Percentiles rank a stretch among this genome's conserved stretches.
phyloP scores from a whole-genome alignment of 495 filamentous ascomycete species.

The Massariosphaeria phaeospora region DNA sequence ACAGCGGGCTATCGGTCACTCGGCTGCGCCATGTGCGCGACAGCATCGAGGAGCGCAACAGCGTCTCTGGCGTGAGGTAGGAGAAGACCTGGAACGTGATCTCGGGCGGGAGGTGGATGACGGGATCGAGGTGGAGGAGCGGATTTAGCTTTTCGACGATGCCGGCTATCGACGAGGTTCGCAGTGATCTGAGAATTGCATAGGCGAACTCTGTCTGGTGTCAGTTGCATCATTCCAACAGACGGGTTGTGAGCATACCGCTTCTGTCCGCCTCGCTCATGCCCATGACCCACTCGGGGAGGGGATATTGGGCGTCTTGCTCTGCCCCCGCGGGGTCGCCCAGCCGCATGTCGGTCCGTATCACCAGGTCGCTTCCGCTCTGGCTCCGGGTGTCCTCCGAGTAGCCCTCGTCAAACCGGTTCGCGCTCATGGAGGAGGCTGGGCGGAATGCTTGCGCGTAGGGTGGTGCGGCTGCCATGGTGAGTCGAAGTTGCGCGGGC shows the following conservation, averaged over 20 bases:
- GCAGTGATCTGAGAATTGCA: slow-evolving; percentile 64
- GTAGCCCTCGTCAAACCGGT: slow-evolving; percentile 57
- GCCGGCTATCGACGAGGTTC: slow-evolving; percentile 67
- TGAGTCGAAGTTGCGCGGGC: not conserved
- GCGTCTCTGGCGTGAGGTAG: slow-evolving; percentile 69
- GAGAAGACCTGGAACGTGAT: slow-evolving; percentile 83
- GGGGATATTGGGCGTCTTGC: slow-evolving; percentile 24
- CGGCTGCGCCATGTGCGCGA: slow-evolving; percentile 78
- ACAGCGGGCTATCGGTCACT: slow-evolving; percentile 78
- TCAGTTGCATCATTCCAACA: not conserved
- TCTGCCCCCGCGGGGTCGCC: slow-evolving; percentile 29
- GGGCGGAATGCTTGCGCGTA: slow-evolving; percentile 31
- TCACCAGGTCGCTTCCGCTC: slow-evolving; percentile 44
- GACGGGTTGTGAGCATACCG: slow-evolving; percentile 41
- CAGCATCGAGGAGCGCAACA: slow-evolving; percentile 70
- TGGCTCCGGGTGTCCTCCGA: slow-evolving; percentile 60
- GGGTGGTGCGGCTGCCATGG: slow-evolving; percentile 2
- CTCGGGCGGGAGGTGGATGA: slow-evolving; percentile 77
- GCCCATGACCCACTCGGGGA: slow-evolving; percentile 51
- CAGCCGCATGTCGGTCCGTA: slow-evolving; percentile 36
- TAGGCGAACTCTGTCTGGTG: slow-evolving; percentile 50
- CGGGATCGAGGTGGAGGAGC: slow-evolving; percentile 85
- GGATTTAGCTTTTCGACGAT: slow-evolving; percentile 72
- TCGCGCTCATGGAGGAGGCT: slow-evolving; percentile 24
- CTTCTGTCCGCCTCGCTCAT: slow-evolving; percentile 52